These are phyloP conservation scores for Elymus sibiricus DNA, from an alignment of 176 grass and related monocot genomes.

Conservation along the genomic window DNA sequence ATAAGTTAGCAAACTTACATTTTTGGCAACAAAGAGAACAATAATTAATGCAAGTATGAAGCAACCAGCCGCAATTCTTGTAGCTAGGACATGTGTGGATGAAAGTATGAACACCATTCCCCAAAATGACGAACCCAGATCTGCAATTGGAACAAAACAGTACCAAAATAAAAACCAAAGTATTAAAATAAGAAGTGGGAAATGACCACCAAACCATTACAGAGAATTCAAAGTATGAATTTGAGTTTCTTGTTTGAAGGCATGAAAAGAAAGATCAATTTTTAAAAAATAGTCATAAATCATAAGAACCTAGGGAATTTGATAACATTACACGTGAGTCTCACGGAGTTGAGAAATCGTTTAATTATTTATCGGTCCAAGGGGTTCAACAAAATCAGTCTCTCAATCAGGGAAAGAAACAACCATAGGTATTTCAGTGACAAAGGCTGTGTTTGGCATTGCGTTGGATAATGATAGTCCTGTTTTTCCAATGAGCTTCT, in stretches of 20 bases:
- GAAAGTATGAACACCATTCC: conserved; percentile 98
- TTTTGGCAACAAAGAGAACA: conserved; percentile 91
- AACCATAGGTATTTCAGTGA: neutral
- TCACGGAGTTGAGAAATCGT: neutral
- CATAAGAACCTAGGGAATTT: neutral
- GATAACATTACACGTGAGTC: neutral
- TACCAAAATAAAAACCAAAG: conserved; percentile 17
- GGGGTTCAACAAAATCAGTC: neutral
- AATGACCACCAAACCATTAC: neutral
- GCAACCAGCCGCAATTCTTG: conserved; percentile 85
- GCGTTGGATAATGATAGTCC: neutral
- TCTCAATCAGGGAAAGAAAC: neutral
- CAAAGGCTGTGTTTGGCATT: neutral
- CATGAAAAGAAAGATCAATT: conserved; percentile 6
- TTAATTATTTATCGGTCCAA: neutral
- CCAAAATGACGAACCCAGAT: conserved; percentile 99
- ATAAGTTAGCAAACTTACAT: conserved; percentile 47
- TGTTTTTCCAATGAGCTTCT: neutral
- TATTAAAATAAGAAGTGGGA: conserved; percentile 18
- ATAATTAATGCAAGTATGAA: conserved; percentile 88
- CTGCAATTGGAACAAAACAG: conserved; percentile 41
- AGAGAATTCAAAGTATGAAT: neutral
- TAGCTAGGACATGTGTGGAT: conserved; percentile 85
- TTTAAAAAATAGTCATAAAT: neutral
- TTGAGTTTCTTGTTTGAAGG: neutral